phyloP scores from a whole-genome alignment of 1,139 yeast genomes.

The Suhomyces maxii region DNA sequence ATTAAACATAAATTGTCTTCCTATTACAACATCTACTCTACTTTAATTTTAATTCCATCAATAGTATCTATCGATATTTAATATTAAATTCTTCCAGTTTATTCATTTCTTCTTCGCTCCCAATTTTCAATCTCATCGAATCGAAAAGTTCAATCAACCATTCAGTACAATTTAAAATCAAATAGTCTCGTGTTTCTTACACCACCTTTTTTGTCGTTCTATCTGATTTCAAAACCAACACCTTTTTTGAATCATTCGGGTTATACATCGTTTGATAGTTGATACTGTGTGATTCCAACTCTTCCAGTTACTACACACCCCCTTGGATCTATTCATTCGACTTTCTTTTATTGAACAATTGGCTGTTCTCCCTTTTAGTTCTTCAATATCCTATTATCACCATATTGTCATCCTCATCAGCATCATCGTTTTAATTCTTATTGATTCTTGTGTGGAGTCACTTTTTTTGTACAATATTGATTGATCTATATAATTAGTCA shows the following conservation, averaged over 20 bases:
- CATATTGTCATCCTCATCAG: too few species aligned
- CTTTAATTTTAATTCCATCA: conserved; percentile 2
- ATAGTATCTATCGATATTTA: too few species aligned
- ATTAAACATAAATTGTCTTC: conserved; percentile 9
- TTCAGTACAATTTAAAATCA: neutral
- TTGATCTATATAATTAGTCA: too few species aligned
- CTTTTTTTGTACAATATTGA: too few species aligned
- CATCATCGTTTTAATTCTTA: too few species aligned
- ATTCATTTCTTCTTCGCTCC: neutral
- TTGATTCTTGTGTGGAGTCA: too few species aligned
- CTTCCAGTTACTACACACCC: too few species aligned
- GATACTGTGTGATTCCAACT: neutral
- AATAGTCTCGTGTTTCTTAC: neutral
- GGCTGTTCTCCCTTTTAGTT: too few species aligned
- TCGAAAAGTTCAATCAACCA: too few species aligned
- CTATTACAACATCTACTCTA: conserved; percentile 9
- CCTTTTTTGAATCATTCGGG: neutral
- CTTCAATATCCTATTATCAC: too few species aligned
- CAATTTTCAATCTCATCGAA: neutral
- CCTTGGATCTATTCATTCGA: too few species aligned
- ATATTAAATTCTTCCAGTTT: neutral
- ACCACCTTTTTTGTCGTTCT: neutral
- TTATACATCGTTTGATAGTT: neutral
- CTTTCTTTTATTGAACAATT: too few species aligned
- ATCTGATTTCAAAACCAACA: neutral